Percentiles rank a stretch among this genome's conserved stretches.
Evolutionary conservation across 164 flowering plant species (phyloP).

Genomic region (Macadamia tetraphylla): DNA sequence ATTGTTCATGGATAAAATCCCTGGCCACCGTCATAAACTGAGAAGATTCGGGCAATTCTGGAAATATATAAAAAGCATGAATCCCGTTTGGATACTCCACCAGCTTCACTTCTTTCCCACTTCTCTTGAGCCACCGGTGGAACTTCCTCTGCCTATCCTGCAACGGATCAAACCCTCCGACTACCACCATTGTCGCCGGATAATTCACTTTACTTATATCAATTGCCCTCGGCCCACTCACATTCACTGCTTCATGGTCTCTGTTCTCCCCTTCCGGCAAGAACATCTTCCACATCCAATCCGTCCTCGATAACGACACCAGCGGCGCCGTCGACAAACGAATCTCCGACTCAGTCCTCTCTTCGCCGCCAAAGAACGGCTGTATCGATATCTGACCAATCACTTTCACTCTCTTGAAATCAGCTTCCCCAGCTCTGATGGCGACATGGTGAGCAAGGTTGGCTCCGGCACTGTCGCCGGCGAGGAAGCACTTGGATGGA

Average conservation of each 20-base stretch:
- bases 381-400: slow-evolving; percentile 20
- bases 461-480: slow-evolving; percentile 25
- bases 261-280: slow-evolving; percentile 28
- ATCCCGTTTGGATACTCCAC: slow-evolving; percentile 23
- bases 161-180: slow-evolving; percentile 28
- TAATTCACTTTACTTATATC: slow-evolving; percentile 13
- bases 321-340: slow-evolving; percentile 6
- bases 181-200: slow-evolving; percentile 26
- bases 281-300: slow-evolving; percentile 25
- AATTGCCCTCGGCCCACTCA: slow-evolving; percentile 27
- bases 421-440: background rate
- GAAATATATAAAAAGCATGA: slow-evolving; percentile 28
- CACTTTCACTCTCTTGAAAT: slow-evolving; percentile 12
- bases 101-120: slow-evolving; percentile 21
- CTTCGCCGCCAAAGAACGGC: slow-evolving; percentile 38
- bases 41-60: slow-evolving; percentile 17
- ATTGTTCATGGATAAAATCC: slow-evolving; percentile 10
- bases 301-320: slow-evolving; percentile 11
- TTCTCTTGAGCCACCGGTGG: slow-evolving; percentile 17
- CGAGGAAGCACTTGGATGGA: slow-evolving; percentile 9
- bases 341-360: slow-evolving; percentile 24
- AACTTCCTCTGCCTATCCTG: slow-evolving; percentile 29
- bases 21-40: slow-evolving; percentile 13
- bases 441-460: slow-evolving; percentile 27
- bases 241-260: slow-evolving; percentile 28